A percentile compares a stretch with the other conserved stretches of the same genome.
Evolutionary conservation across 2,329 filamentous ascomycete species (phyloP).

Genomic region (Aschersonia sp.): DNA sequence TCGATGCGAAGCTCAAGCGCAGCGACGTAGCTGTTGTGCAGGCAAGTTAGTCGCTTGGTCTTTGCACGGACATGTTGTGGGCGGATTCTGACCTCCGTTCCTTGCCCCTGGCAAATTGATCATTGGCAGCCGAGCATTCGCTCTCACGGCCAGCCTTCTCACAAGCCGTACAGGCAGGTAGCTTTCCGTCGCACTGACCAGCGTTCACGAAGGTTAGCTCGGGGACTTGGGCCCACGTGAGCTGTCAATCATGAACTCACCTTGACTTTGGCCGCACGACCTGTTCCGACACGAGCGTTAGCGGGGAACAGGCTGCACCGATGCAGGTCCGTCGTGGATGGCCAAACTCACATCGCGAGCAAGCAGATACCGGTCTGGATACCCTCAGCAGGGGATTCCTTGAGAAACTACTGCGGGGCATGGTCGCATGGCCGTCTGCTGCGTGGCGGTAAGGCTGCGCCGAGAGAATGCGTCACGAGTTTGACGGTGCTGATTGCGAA

Average conservation of each 20-base stretch:
- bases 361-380: conserved; percentile 66
- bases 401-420: conserved; percentile 33
- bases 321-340: not conserved
- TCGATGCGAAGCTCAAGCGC: conserved; percentile 87
- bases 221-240: no score
- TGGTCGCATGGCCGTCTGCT: conserved; percentile 8
- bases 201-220: not conserved
- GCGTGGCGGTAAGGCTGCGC: not conserved
- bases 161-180: conserved; percentile 89
- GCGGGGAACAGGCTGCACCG: not conserved
- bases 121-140: conserved; percentile 87
- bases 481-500: no score
- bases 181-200: conserved; percentile 73
- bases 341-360: conserved; percentile 49
- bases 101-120: conserved; percentile 90
- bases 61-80: not conserved
- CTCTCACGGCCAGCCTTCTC: conserved; percentile 76
- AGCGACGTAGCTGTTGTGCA: conserved; percentile 59
- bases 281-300: conserved; percentile 16
- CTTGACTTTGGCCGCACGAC: conserved; percentile 86
- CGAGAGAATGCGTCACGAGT: no score
- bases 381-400: conserved; percentile 52
- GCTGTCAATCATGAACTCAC: conserved; percentile 19
- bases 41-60: no score
- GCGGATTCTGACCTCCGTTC: conserved; percentile 58